Percentiles rank a stretch among this genome's conserved stretches.
Evolutionary conservation across 257 asterid genomes (phyloP).

Genomic region (Verbascum thapsus): DNA sequence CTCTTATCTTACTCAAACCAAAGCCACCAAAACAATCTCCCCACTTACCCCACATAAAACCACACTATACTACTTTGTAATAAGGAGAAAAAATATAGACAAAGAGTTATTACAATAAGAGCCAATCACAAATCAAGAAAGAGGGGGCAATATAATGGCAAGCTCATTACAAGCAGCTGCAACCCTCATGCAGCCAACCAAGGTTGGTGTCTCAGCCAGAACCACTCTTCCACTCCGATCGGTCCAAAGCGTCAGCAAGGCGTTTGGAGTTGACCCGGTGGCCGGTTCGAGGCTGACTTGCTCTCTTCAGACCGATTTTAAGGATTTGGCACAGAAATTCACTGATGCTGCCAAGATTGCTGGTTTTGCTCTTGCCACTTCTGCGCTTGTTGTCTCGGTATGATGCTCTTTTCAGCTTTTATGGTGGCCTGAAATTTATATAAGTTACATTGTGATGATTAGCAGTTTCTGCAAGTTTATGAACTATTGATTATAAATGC

Average conservation of each 20-base stretch:
- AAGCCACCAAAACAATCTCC: slow-evolving; percentile 48
- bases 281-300: slow-evolving; percentile 55
- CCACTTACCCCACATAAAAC: slow-evolving; percentile 13
- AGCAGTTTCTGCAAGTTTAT: neutral
- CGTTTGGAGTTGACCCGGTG: slow-evolving; percentile 71
- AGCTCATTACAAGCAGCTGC: slow-evolving; percentile 91
- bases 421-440: too few relatives aligned
- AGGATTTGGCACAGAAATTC: slow-evolving; percentile 78
- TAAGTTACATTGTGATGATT: too few relatives aligned
- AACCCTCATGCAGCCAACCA: slow-evolving; percentile 83
- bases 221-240: slow-evolving; percentile 63
- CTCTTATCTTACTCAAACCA: slow-evolving; percentile 54
- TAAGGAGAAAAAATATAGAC: slow-evolving; percentile 9
- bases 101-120: neutral
- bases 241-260: slow-evolving; percentile 47
- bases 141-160: slow-evolving; percentile 53
- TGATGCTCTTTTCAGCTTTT: neutral
- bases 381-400: slow-evolving; percentile 93
- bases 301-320: slow-evolving; percentile 80
- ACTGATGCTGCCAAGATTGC: slow-evolving; percentile 93
- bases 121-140: neutral
- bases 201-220: slow-evolving; percentile 60
- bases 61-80: slow-evolving; percentile 14
- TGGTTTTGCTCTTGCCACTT: slow-evolving; percentile 96
- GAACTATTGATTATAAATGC: neutral